phyloP scores from a whole-genome alignment of 768 basidiomycete genomes.

The Boletellus sp. region DNA sequence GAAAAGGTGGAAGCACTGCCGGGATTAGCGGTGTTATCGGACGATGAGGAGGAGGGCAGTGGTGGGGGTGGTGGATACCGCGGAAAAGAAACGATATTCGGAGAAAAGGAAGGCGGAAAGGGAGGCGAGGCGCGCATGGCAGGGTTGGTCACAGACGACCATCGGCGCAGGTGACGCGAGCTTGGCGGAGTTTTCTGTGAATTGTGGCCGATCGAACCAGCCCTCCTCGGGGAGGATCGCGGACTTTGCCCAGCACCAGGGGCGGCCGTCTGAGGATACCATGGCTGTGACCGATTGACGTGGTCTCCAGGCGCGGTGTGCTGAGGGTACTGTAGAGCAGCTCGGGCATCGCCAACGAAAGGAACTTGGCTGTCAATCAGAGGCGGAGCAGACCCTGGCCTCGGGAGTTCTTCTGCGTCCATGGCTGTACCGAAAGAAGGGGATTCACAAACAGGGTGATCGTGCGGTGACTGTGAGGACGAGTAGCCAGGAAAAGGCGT shows the following conservation, averaged over 20 bases:
- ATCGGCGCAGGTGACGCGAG: conserved; percentile 30
- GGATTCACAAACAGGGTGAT: conserved; percentile 23
- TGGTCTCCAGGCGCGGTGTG: conserved; percentile 12
- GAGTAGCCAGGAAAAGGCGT: conserved; percentile 30
- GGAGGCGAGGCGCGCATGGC: conserved; percentile 22
- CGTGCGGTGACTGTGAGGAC: conserved; percentile 29
- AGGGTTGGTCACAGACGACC: conserved; percentile 30
- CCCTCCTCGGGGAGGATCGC: conserved; percentile 32
- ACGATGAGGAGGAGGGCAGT: neutral
- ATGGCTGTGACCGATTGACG: conserved; percentile 16
- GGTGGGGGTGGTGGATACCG: conserved; percentile 12
- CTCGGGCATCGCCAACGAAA: conserved; percentile 27
- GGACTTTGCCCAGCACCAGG: conserved; percentile 26
- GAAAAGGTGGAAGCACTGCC: neutral
- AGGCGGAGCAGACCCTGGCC: conserved; percentile 29
- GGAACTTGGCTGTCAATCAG: conserved; percentile 29
- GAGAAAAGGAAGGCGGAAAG: conserved; percentile 11
- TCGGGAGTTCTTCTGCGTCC: conserved; percentile 17
- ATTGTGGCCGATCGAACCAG: conserved; percentile 31
- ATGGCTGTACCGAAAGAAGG: conserved; percentile 29
- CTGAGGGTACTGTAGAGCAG: conserved; percentile 17
- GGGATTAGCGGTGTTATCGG: neutral
- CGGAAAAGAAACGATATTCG: conserved; percentile 14
- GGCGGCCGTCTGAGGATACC: conserved; percentile 18
- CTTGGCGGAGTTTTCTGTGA: conserved; percentile 25